Percentiles rank a stretch among this genome's conserved stretches.
These are phyloP conservation scores for Exophiala sideris DNA, from an alignment of 2,329 filamentous ascomycete species.

Conservation along the genomic window DNA sequence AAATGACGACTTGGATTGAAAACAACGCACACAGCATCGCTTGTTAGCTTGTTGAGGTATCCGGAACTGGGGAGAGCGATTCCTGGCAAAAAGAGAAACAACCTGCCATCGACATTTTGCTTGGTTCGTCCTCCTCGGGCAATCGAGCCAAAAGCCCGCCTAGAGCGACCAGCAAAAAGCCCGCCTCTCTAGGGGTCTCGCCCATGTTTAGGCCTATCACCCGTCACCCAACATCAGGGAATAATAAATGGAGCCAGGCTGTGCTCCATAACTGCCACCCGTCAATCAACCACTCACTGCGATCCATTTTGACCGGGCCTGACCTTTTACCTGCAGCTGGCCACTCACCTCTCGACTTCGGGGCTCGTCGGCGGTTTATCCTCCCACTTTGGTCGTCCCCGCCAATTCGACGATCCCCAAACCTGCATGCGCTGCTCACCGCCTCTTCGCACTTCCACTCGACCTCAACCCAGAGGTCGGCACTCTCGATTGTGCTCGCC, in stretches of 20 bases:
- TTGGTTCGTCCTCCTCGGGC: neutral
- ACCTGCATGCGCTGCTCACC: slow-evolving; percentile 24
- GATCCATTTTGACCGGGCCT: neutral
- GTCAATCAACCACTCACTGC: neutral
- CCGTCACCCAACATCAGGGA: neutral
- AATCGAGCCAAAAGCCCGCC: neutral
- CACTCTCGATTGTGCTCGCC: slow-evolving; percentile 18
- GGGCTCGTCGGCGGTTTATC: neutral
- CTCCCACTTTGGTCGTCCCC: slow-evolving; percentile 17
- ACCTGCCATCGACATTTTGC: slow-evolving; percentile 2
- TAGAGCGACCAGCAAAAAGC: neutral
- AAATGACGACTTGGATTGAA: too few species aligned
- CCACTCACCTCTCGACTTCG: slow-evolving; percentile 2
- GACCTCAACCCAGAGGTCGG: slow-evolving; percentile 19
- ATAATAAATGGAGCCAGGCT: neutral
- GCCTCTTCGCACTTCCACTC: slow-evolving; percentile 20
- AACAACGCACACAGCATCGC: too few species aligned
- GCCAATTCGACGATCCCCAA: slow-evolving; percentile 21
- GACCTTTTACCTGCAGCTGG: neutral
- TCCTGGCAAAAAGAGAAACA: neutral
- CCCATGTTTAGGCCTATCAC: neutral
- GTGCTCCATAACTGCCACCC: neutral
- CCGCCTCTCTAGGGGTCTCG: neutral
- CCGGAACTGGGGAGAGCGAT: too few species aligned
- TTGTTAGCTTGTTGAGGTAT: too few species aligned